Evolutionary conservation across 345 rosid species (phyloP), one percentile per base, ranked within the genome.

Genomic region (Dipteronia sinensis): DNA sequence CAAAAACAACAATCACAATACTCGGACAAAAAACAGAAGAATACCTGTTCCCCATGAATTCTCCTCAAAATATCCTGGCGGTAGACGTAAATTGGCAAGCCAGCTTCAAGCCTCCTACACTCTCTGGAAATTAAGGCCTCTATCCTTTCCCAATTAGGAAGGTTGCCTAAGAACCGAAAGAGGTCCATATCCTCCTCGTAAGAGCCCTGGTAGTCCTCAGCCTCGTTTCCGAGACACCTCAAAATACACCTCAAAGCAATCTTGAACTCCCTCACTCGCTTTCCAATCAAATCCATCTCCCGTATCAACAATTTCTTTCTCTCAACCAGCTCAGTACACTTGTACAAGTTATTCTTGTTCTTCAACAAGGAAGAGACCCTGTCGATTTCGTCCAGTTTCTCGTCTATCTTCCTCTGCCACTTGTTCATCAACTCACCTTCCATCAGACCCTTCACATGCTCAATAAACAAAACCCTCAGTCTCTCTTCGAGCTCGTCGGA

Each of bases 21-120:
- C 22, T 42, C 58, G 49, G 10, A 46, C 17, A 20, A 44, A 46
- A 5, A 10, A 15, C 34, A 34, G 7, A 73, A 63, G 31, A 53
- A 7, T 7, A 95, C 98, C 97, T 90, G 94, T 40, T 84, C 77
- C 1, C 65, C 66, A 77, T 84, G 76, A 74, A 95, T 84, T 76
- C 38, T 74, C 66, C 53, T 73, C 75, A 93, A 86, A 84, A 93
- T 87, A 46, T 78, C 85, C 63, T 70, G 79, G 76, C 98, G 77
- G 72, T 72, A 71, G 16, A 90, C 84, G 31, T 91, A 95, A 58
- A 95, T 89, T 5, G 98, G 98, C 61, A 93, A 72, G 10, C 94
- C 94, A 86, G 87, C 91, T 47, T 91, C 89, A 3, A 93, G 82
- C 84, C 98, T 85, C 76, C 87, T 83, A 83, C 92, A 86, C 83